phyloP scores from a whole-genome alignment of 2,329 filamentous ascomycete species.

The Stemphylium lycopersici region DNA sequence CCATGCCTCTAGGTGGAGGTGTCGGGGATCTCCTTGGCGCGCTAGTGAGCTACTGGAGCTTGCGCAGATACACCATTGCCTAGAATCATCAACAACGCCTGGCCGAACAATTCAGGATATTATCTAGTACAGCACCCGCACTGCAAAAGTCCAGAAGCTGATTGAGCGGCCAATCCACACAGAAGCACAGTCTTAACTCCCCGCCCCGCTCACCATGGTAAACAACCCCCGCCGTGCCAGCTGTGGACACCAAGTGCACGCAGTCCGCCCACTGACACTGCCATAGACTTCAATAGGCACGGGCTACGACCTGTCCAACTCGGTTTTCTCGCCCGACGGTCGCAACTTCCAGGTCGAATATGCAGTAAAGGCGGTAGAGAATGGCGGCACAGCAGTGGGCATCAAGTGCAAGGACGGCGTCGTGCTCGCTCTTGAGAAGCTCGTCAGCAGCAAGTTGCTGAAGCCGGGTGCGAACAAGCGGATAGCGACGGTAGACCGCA shows the following conservation, averaged over 20 bases:
- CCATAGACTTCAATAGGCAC: constrained; percentile 97
- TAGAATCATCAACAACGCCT: constrained; percentile 30
- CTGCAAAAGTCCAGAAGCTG: background rate
- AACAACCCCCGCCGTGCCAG: constrained; percentile 12
- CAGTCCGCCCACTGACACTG: constrained; percentile 25
- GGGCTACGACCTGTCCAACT: constrained; percentile 99
- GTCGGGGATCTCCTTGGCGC: constrained; percentile 16
- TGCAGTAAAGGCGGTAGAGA: constrained; percentile 97
- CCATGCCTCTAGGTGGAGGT: background rate
- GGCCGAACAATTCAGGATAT: constrained; percentile 7
- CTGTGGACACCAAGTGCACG: constrained; percentile 8
- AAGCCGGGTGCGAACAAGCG: constrained; percentile 96
- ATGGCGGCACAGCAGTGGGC: constrained; percentile 92
- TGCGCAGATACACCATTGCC: constrained; percentile 42
- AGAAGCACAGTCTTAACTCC: background rate
- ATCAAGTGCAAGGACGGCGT: constrained; percentile 98
- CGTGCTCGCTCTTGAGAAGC: constrained; percentile 94
- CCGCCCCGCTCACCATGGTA: constrained; percentile 35
- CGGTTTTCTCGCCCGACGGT: constrained; percentile 98
- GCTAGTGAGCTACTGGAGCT: constrained; percentile 27
- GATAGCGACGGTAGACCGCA: constrained; percentile 91
- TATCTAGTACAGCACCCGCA: background rate
- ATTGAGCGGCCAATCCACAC: background rate
- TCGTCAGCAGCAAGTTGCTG: constrained; percentile 91
- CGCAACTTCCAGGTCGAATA: constrained; percentile 98